Base-by-base conservation (phyloP, 2,329 filamentous ascomycete species). In the Colletotrichum costaricense region DNA sequence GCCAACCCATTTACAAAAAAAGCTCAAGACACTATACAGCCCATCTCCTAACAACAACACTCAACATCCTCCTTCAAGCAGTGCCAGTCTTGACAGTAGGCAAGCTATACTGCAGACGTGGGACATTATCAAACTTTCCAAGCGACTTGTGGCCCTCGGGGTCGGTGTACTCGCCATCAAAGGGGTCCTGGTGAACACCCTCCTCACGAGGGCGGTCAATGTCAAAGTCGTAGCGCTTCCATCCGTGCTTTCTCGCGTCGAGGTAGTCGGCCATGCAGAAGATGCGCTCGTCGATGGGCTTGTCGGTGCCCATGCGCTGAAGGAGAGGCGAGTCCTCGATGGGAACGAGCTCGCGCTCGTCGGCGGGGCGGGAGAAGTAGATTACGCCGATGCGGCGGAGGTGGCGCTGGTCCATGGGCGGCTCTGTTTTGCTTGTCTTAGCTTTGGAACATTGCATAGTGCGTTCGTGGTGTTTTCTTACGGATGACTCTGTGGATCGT, bases 351-450 rank as follows among this genome's bases (percentile, higher is more conserved):
- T 81, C 77, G 1, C 81, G 78, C 2, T 84, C 78, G 62, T 83
- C 81, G 0, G 79, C 79, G 0, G 83, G 83, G 12, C 83, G 77
- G 2, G 83, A 80, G 68, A 85, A 85, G 72, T 85, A 85, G 56
- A 84, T 81, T 49, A 85, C 75, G 4, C 82, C 82, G 42, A 84
- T 74, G 5, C 83, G 79, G 54, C 80, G 77, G 12, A 79, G 78
- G 57, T 81, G 78, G 14, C 77, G 78, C 71, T 84, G 83, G 63
- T 85, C 83, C 26, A 75, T 74, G 19, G 80, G 80, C 22, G 80
- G 80, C 58, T 75, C 71, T 2, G 78, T 35, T 11, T 4, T 14
- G 7, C 4, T 14, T 22, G 9, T 16, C 0, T 58, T 35, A 35
- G 30, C 12, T 12, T 6, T 24, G 5, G n/a, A 5, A 33, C 7